Conservation (phyloP, 352 stramenopile genomes). For the Globisporangium recalcitrans region DNA sequence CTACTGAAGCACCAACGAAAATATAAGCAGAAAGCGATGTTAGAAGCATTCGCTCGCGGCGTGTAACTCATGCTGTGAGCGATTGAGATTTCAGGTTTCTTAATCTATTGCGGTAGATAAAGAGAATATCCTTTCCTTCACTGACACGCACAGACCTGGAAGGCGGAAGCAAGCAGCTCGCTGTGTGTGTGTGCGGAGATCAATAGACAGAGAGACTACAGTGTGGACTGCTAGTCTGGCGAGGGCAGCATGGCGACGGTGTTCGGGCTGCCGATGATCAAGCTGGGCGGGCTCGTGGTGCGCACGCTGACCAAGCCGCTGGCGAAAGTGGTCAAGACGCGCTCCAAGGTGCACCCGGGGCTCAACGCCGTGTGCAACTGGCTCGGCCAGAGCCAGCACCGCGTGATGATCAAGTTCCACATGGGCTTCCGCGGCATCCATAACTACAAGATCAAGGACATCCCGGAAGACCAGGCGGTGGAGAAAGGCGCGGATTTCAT, state of each 20-base stretch:
- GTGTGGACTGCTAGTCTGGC: neutral
- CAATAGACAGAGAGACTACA: too few species aligned
- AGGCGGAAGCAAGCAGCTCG: too few species aligned
- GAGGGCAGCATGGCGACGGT: slow-evolving; percentile 19
- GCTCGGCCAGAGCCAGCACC: slow-evolving; percentile 68
- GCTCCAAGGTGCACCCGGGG: slow-evolving; percentile 71
- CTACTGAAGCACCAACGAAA: too few species aligned
- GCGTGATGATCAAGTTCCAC: slow-evolving; percentile 58
- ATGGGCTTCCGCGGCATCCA: slow-evolving; percentile 76
- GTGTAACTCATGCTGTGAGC: too few species aligned
- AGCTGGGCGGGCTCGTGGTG: slow-evolving; percentile 74
- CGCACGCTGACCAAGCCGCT: slow-evolving; percentile 83
- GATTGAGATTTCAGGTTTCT: too few species aligned
- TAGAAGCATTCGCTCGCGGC: too few species aligned
- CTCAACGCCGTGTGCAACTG: slow-evolving; percentile 54
- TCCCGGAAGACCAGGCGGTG: slow-evolving; percentile 64
- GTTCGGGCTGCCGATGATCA: slow-evolving; percentile 73
- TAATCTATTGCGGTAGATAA: too few species aligned
- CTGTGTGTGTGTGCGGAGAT: too few species aligned
- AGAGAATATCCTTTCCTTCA: too few species aligned
- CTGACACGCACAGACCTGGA: too few species aligned
- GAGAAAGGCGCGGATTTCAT: slow-evolving; percentile 75
- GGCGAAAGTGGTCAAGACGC: slow-evolving; percentile 87
- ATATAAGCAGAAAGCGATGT: too few species aligned
- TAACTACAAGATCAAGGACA: slow-evolving; percentile 75